A percentile compares a stretch with the other conserved stretches of the same genome.
Evolutionary conservation across 495 filamentous ascomycete species (phyloP).

Genomic region (Aspergillus funiculosus): DNA sequence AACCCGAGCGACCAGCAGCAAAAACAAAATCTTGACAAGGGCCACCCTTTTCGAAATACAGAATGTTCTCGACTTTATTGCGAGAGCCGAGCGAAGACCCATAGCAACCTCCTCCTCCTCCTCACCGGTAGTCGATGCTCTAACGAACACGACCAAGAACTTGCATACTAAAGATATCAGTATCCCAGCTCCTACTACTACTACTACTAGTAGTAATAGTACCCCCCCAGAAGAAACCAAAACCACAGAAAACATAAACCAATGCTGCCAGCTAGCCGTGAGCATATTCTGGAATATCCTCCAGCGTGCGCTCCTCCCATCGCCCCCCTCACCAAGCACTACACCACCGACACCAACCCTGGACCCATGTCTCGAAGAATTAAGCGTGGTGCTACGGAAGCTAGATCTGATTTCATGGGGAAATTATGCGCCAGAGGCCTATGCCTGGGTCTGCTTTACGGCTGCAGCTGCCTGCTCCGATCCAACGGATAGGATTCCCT

Average conservation of each 20-base stretch:
- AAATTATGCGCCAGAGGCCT: neutral
- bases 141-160: too few relatives aligned
- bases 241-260: neutral
- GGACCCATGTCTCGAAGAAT: neutral
- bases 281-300: neutral
- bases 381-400: neutral
- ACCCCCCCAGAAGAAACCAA: neutral
- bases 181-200: too few relatives aligned
- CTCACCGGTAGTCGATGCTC: too few relatives aligned
- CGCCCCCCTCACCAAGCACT: neutral
- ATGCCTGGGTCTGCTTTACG: slow-evolving; percentile 1
- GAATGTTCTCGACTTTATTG: neutral
- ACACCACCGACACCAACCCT: too few relatives aligned
- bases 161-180: too few relatives aligned
- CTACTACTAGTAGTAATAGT: too few relatives aligned
- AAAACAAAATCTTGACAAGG: neutral
- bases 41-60: neutral
- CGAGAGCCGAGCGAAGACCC: neutral
- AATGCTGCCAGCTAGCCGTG: neutral
- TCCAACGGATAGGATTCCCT: neutral
- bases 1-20: neutral
- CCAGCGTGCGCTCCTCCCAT: neutral
- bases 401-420: neutral
- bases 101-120: too few relatives aligned
- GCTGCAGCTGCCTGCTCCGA: neutral